Percentiles rank a stretch among this genome's conserved stretches.
phyloP scores from a whole-genome alignment of 768 basidiomycete species.

The Mycena galericulata region DNA sequence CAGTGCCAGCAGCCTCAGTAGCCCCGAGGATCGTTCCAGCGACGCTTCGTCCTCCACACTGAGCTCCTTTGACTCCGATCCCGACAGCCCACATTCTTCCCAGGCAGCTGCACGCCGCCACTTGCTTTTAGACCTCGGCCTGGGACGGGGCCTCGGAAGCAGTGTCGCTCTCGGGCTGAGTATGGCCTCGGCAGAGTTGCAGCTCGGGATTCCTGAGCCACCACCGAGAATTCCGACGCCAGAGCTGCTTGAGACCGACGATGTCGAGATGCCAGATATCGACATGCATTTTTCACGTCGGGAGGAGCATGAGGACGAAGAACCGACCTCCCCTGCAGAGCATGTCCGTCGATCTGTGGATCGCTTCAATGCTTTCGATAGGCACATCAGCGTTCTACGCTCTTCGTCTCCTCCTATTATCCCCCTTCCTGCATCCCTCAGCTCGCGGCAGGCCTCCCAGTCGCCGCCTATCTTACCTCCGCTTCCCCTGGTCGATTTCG shows the following conservation, averaged over 20 bases:
- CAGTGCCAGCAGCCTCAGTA: conserved; percentile 61
- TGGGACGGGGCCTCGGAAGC: conserved; percentile 27
- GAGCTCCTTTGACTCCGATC: conserved; percentile 38
- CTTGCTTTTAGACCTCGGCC: conserved; percentile 27
- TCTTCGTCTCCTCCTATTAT: conserved; percentile 48
- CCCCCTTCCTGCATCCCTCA: conserved; percentile 30
- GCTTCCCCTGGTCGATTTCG: conserved; percentile 44
- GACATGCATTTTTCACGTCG: conserved; percentile 34
- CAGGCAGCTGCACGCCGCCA: conserved; percentile 26
- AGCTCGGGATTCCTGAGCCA: conserved; percentile 27
- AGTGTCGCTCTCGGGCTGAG: conserved; percentile 33
- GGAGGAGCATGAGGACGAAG: conserved; percentile 36
- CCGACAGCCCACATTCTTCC: conserved; percentile 18
- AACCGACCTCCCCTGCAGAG: conserved; percentile 46
- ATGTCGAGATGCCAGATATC: conserved; percentile 65
- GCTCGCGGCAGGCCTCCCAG: conserved; percentile 28
- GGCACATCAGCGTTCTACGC: conserved; percentile 62
- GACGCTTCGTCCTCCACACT: conserved; percentile 52
- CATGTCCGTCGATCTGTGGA: conserved; percentile 59
- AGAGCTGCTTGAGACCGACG: conserved; percentile 51
- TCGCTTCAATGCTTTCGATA: conserved; percentile 66
- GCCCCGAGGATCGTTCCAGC: conserved; percentile 50
- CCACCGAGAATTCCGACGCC: conserved; percentile 59
- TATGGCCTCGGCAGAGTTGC: conserved; percentile 27
- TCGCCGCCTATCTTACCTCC: conserved; percentile 47